phyloP scores from a whole-genome alignment of 1,284 basidiomycete species.

The Ceratobasidium sp. region DNA sequence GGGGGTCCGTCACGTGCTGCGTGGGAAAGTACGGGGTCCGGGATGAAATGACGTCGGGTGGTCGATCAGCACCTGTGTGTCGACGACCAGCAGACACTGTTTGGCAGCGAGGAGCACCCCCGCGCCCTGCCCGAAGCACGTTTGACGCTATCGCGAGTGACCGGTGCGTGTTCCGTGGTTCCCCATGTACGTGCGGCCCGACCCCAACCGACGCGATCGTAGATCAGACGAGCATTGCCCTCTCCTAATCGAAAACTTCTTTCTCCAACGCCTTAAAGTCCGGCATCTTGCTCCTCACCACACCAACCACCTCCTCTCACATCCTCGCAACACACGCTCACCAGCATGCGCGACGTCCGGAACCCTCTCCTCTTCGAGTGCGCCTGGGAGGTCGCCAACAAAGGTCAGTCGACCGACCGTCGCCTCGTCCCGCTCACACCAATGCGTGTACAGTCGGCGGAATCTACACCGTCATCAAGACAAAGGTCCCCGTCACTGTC shows the following conservation, averaged over 20 bases:
- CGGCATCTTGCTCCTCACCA: constrained; percentile 7
- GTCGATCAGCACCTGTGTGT: not conserved
- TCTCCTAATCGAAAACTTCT: constrained; percentile 32
- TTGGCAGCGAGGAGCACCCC: not conserved
- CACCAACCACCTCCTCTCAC: not conserved
- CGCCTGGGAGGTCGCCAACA: constrained; percentile 96
- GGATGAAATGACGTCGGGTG: constrained; percentile 28
- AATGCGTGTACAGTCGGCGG: constrained; percentile 73
- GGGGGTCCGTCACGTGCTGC: not conserved
- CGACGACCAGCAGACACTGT: not conserved
- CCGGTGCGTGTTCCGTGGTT: constrained; percentile 30
- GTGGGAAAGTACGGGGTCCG: constrained; percentile 10
- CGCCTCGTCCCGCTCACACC: not conserved
- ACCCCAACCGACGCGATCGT: constrained; percentile 33
- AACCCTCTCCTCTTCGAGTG: constrained; percentile 85
- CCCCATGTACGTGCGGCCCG: constrained; percentile 6
- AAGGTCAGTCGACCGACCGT: constrained; percentile 53
- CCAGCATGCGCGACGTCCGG: constrained; percentile 68
- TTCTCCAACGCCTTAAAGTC: constrained; percentile 14
- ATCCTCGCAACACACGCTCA: not conserved
- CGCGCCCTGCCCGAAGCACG: not conserved
- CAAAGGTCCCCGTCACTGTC: constrained; percentile 97
- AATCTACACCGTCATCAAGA: constrained; percentile 99
- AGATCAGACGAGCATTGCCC: constrained; percentile 31
- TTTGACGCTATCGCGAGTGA: not conserved